Evolutionary conservation across 805 yeast species (phyloP), one percentile per base, ranked within the genome.

Genomic region (Dipodascus geniculatus): DNA sequence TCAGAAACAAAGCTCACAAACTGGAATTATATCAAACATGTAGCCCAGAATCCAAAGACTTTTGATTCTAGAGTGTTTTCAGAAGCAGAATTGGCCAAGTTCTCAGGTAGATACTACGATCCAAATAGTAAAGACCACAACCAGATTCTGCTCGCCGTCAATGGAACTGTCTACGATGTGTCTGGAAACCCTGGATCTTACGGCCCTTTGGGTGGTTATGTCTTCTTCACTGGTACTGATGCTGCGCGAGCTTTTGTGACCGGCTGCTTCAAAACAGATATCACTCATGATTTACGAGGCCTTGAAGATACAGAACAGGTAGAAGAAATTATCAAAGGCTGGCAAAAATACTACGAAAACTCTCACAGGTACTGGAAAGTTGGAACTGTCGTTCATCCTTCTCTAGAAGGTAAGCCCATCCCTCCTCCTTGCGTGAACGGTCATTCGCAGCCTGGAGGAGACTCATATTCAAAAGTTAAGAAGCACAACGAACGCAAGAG

Each of bases 161-260:
- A 80, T 59, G 86, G 86, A 0, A 71, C 69, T 14, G 82, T 85
- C 0, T 85, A 71, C 60, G 91, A 85, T 61, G 93, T 85, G 4
- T 68, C 80, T 1, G 65, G 74, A 0, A 68, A 76, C 11, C 67
- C 73, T 1, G 68, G 63, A 3, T 67, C 81, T 1, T 85, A 85
- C 63, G 85, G 85, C 0, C 81, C 82, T 0, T 67, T 71, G 0
- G 85, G 85, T 0, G 61, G 78, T 0, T 85, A 85, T 63, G 60
- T 71, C 8, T 67, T 73, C 47, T 76, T 85, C 60, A 74, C 82
- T 31, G 93, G 91, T 0, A 69, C 69, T 48, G 93, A 85, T 64
- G 78, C 80, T 42, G 82, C 88, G 1, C 68, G 90, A 24, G 85
- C 84, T 19, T 82, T 76, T 60, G 81, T 77, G 2, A 84, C 87